Conservation (phyloP, 2,329 filamentous ascomycete species). For the Neoascochyta sp. region DNA sequence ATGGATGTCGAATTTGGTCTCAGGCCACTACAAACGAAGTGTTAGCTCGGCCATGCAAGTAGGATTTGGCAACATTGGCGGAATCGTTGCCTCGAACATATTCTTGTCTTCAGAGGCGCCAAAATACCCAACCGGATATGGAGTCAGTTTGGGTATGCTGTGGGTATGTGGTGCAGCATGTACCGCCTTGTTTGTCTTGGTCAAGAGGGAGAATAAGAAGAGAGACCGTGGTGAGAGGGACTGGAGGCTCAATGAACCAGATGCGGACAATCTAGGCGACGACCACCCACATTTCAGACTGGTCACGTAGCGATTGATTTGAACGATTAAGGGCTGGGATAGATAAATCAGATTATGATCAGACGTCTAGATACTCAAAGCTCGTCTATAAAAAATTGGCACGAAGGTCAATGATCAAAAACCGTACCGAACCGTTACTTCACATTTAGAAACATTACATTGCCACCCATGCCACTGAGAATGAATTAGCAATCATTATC, state of each 20-base stretch:
- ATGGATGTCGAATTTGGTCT: slow-evolving; percentile 57
- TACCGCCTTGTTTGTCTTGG: slow-evolving; percentile 40
- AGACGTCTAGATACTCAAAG: no score
- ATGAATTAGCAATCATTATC: slow-evolving; percentile 3
- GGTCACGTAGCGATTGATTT: slow-evolving; percentile 31
- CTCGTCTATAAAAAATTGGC: no score
- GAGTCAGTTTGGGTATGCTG: slow-evolving; percentile 47
- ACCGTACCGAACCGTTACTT: slow-evolving; percentile 19
- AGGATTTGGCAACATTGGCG: slow-evolving; percentile 48
- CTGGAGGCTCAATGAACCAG: slow-evolving; percentile 40
- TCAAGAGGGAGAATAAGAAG: slow-evolving; percentile 48
- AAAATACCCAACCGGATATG: slow-evolving; percentile 49
- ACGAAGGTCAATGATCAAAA: no score
- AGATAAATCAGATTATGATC: no score
- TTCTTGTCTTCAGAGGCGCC: slow-evolving; percentile 48
- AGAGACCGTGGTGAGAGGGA: slow-evolving; percentile 48
- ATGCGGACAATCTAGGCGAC: slow-evolving; percentile 51
- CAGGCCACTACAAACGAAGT: slow-evolving; percentile 56
- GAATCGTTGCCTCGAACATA: slow-evolving; percentile 51
- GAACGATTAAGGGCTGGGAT: no score
- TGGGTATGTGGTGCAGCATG: slow-evolving; percentile 48
- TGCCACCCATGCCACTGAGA: slow-evolving; percentile 29
- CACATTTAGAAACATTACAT: slow-evolving; percentile 20
- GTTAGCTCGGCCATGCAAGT: slow-evolving; percentile 50
- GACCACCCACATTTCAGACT: slow-evolving; percentile 51